Evolutionary conservation across 2,329 filamentous ascomycete genomes (phyloP).

Genomic region (Monilinia aucupariae): DNA sequence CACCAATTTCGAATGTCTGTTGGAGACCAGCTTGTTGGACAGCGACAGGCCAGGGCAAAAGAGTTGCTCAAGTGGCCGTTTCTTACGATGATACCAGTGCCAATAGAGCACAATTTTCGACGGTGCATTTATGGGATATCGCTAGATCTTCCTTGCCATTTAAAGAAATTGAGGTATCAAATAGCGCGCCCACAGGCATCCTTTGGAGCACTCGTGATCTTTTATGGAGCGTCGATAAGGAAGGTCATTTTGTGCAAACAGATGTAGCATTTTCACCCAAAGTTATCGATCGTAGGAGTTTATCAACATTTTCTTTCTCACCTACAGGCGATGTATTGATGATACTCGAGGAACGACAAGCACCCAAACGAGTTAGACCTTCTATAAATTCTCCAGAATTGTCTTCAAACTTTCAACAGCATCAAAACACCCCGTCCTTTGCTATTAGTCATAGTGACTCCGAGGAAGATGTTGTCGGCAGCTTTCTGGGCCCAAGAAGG

Average conservation of each 20-base stretch:
- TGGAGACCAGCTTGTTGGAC: conserved; percentile 64
- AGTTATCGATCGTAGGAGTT: conserved; percentile 56
- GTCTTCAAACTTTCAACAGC: conserved; percentile 35
- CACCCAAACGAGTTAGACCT: conserved; percentile 41
- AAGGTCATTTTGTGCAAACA: conserved; percentile 58
- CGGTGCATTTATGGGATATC: conserved; percentile 64
- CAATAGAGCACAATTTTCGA: conserved; percentile 50
- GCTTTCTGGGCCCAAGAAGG: conserved; percentile 49
- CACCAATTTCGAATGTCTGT: conserved; percentile 52
- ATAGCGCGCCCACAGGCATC: conserved; percentile 51
- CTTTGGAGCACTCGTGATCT: conserved; percentile 61
- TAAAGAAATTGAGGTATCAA: conserved; percentile 58
- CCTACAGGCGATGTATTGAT: conserved; percentile 54
- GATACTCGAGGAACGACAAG: conserved; percentile 55
- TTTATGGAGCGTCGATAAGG: conserved; percentile 59
- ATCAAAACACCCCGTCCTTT: conserved; percentile 45
- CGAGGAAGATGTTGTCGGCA: conserved; percentile 58
- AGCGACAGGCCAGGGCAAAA: conserved; percentile 53
- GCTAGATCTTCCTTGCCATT: conserved; percentile 61
- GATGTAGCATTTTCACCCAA: conserved; percentile 60
- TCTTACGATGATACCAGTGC: conserved; percentile 54
- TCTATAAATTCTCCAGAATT: conserved; percentile 30
- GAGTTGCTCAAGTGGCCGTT: conserved; percentile 57
- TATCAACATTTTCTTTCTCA: conserved; percentile 57
- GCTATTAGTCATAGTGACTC: conserved; percentile 58